Base-by-base conservation (phyloP, 2,329 filamentous ascomycete genomes). In the Colletotrichum magnum region DNA sequence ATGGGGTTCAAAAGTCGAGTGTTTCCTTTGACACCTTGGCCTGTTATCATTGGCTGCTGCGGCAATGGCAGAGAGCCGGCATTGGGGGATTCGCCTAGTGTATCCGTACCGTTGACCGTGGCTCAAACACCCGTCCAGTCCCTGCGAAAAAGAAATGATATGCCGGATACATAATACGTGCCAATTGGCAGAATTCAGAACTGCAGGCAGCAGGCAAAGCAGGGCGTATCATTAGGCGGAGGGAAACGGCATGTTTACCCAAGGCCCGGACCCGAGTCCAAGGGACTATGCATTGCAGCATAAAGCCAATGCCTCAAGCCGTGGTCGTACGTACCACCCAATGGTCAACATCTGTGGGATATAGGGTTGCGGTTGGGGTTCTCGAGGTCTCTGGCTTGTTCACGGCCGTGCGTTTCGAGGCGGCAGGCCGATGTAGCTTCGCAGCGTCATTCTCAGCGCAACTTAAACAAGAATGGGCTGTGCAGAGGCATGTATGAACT, bases 361-460 rank as follows among this genome's bases (percentile, higher is more conserved):
- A 24, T 64, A 58, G 60, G 39, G 61, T 39, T 65, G 53, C 32
- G 41, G 45, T 45, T 56, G 58, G 28, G 15, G 39, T n/a, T 43
- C n/a, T 57, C 21, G 21, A 47, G 41, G 51, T 53, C 64, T 59
- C 54, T 43, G 12, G 16, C 56, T 43, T 36, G 54, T 21, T 26
- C 41, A 28, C 54, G 47, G 39, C 28, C 45, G 36, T 52, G 62
- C n/a, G 50, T 6, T n/a, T 41, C 18, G 32, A 51, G 15, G 48
- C 52, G 28, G 28, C 21, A 13, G 41, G 41, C 24, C n/a, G 50
- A 26, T 18, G 48, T 50, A 48, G 50, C 63, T 32, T 39, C 41
- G 50, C 56, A 69, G 67, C 67, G 56, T 69, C 51, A 52, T 61
- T 39, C 41, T 68, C 62, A 68, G 67, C 54, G 26, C 56, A 61